phyloP scores from a whole-genome alignment of 2,329 filamentous ascomycete species.

The Epichloe sibirici region DNA sequence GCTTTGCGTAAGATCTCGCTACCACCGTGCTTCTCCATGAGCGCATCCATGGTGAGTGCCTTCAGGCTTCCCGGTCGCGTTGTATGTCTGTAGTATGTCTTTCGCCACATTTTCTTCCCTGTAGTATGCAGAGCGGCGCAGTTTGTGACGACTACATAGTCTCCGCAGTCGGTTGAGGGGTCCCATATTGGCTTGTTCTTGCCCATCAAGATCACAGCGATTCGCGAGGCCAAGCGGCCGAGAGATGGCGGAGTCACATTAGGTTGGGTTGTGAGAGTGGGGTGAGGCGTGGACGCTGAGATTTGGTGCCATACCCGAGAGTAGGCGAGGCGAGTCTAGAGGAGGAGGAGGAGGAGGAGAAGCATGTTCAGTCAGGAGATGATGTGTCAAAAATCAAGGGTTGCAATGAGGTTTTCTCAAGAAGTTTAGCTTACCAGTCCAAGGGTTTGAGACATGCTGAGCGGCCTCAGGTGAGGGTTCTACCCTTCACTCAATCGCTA shows the following conservation, averaged over 20 bases:
- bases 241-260: slow-evolving; percentile 62
- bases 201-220: slow-evolving; percentile 84
- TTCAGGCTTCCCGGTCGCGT: slow-evolving; percentile 80
- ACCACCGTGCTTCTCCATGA: slow-evolving; percentile 91
- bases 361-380: background rate
- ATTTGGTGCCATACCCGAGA: slow-evolving; percentile 86
- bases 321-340: slow-evolving; percentile 88
- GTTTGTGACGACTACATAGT: slow-evolving; percentile 92
- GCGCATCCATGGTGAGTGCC: slow-evolving; percentile 83
- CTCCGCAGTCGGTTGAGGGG: slow-evolving; percentile 94
- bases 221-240: slow-evolving; percentile 76
- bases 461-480: slow-evolving; percentile 11
- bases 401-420: background rate
- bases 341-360: background rate
- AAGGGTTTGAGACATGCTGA: slow-evolving; percentile 65
- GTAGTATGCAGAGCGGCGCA: slow-evolving; percentile 80
- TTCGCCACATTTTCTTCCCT: slow-evolving; percentile 85
- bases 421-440: slow-evolving; percentile 47
- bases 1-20: slow-evolving; percentile 83
- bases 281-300: slow-evolving; percentile 57
- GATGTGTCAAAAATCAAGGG: background rate
- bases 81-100: slow-evolving; percentile 90
- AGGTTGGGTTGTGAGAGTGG: slow-evolving; percentile 44
- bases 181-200: slow-evolving; percentile 99
- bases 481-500: slow-evolving; percentile 4